Evolutionary conservation across 768 basidiomycete genomes (phyloP).

Genomic region (Psilocybe subaeruginosa): DNA sequence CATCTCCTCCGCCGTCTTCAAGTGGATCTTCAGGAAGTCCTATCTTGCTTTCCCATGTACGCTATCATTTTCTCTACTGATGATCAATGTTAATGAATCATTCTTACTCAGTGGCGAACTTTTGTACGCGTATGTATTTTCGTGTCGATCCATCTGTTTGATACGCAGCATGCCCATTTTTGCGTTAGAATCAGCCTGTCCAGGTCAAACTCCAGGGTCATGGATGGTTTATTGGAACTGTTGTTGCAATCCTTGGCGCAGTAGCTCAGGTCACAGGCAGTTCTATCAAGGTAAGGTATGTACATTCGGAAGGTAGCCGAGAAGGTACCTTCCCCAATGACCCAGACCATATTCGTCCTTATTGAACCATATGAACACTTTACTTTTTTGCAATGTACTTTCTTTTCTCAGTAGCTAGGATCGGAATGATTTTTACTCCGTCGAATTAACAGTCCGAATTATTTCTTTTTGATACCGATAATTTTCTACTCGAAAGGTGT

Average conservation of each 20-base stretch:
- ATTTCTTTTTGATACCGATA: no score
- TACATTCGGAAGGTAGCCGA: no score
- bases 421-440: no score
- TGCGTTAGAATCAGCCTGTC: conserved; percentile 18
- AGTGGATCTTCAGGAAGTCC: neutral
- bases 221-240: conserved; percentile 21
- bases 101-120: neutral
- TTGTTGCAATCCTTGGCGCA: conserved; percentile 7
- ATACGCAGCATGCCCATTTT: neutral
- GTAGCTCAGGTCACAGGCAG: neutral
- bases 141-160: neutral
- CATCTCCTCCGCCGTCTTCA: neutral
- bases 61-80: neutral
- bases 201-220: conserved; percentile 18
- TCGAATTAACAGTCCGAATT: no score
- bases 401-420: neutral
- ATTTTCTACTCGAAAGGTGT: no score
- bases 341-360: neutral
- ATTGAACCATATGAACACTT: neutral
- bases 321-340: neutral
- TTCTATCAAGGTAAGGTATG: neutral
- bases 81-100: neutral
- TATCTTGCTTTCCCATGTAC: neutral
- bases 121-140: neutral
- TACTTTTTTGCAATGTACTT: neutral